Conservation (phyloP, 73 alveolate species). For the Paramecium pentaurelia region DNA sequence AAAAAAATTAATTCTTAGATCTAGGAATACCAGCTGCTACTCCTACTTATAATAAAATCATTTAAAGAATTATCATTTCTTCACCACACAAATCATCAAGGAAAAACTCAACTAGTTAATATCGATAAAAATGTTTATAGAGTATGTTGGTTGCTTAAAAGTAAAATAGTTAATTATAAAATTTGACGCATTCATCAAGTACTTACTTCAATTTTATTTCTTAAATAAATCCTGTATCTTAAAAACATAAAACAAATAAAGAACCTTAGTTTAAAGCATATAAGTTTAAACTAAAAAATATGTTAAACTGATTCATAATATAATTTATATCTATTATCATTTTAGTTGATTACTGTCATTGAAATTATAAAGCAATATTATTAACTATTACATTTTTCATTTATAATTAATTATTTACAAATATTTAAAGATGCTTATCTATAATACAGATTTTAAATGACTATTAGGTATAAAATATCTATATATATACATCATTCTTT, state of each 20-base stretch:
- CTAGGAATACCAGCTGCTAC: not conserved
- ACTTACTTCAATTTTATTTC: not conserved
- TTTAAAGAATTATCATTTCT: not conserved
- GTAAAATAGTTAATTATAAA: not conserved
- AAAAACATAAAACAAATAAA: not conserved
- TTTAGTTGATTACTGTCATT: not conserved
- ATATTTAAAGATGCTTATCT: not conserved
- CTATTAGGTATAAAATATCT: too few species aligned
- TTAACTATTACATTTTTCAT: not conserved
- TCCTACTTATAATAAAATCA: not conserved
- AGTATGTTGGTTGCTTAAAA: not conserved
- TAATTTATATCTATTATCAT: not conserved
- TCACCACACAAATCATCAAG: not conserved
- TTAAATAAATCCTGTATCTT: not conserved
- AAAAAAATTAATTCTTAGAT: not conserved
- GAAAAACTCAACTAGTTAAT: slow-evolving; percentile 21
- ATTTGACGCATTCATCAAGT: not conserved
- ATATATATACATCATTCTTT: too few species aligned
- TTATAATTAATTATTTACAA: too few species aligned
- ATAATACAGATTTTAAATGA: too few species aligned
- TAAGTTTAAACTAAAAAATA: not conserved
- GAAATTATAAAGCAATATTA: not conserved
- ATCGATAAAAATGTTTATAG: not conserved
- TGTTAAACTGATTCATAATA: not conserved
- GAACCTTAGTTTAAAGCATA: not conserved